phyloP scores from a whole-genome alignment of 352 stramenopile genomes.

The Pythium apleroticum region DNA sequence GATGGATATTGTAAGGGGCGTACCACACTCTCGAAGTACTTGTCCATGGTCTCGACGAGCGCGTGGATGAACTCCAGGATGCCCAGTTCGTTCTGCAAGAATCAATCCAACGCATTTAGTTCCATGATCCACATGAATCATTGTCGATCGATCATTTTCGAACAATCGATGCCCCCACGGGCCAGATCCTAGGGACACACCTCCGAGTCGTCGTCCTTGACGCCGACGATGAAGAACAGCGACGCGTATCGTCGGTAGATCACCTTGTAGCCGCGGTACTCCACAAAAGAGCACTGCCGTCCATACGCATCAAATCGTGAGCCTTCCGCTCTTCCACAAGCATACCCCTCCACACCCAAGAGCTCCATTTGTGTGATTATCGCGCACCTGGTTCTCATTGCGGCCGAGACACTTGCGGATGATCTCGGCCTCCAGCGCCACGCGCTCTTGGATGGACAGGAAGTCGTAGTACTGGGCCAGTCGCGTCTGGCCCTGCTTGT shows the following conservation, averaged over 20 bases:
- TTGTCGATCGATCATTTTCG: no score
- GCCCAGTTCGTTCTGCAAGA: slow-evolving; percentile 96
- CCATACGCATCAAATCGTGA: background rate
- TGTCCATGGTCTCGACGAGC: slow-evolving; percentile 99
- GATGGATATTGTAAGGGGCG: slow-evolving; percentile 30
- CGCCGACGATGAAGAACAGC: slow-evolving; percentile 99
- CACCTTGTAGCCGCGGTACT: slow-evolving; percentile 99
- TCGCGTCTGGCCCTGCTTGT: slow-evolving; percentile 99
- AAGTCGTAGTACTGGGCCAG: slow-evolving; percentile 99
- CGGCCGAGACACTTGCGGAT: slow-evolving; percentile 99
- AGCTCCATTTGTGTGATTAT: no score
- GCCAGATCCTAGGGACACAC: slow-evolving; percentile 28
- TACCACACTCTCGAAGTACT: slow-evolving; percentile 98
- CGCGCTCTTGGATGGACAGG: slow-evolving; percentile 97
- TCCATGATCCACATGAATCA: no score
- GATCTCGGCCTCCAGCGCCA: slow-evolving; percentile 98
- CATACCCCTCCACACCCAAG: background rate
- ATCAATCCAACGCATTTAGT: background rate
- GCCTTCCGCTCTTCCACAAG: background rate
- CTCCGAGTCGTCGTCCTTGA: slow-evolving; percentile 94
- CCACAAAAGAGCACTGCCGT: slow-evolving; percentile 98
- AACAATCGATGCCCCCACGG: no score
- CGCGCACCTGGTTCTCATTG: slow-evolving; percentile 93
- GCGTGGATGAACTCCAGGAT: slow-evolving; percentile 99
- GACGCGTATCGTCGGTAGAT: slow-evolving; percentile 99